These are phyloP conservation scores for Sugiyamaella castrensis DNA, from an alignment of 1,139 yeast genomes.

Conservation along the genomic window DNA sequence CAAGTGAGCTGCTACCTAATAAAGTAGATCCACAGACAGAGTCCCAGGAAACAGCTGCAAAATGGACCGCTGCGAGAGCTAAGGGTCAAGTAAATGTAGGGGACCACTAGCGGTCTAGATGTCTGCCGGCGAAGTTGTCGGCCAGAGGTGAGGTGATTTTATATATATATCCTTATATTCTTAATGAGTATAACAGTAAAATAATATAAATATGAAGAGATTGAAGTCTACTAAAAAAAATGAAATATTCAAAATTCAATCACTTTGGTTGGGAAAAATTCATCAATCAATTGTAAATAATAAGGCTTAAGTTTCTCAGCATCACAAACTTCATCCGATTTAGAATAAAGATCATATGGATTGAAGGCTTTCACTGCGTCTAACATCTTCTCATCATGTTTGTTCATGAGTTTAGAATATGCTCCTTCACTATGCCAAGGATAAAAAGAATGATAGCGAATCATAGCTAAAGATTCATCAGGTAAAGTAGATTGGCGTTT, in stretches of 20 bases:
- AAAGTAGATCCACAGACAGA: too few species aligned
- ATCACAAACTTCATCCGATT: slow-evolving; percentile 50
- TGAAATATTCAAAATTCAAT: slow-evolving; percentile 47
- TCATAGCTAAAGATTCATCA: slow-evolving; percentile 68
- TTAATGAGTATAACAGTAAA: too few species aligned
- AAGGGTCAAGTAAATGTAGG: too few species aligned
- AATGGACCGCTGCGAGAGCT: too few species aligned
- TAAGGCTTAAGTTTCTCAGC: slow-evolving; percentile 52
- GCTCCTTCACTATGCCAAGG: slow-evolving; percentile 77
- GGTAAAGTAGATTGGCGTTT: slow-evolving; percentile 62
- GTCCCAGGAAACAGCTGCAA: too few species aligned
- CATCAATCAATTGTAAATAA: slow-evolving; percentile 61
- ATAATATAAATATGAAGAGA: too few species aligned
- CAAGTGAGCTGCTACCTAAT: too few species aligned
- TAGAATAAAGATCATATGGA: slow-evolving; percentile 66
- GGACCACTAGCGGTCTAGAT: too few species aligned
- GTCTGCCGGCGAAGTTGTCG: too few species aligned
- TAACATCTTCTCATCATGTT: slow-evolving; percentile 59
- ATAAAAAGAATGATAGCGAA: slow-evolving; percentile 69
- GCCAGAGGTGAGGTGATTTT: too few species aligned
- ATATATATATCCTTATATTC: too few species aligned
- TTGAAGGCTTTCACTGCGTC: slow-evolving; percentile 65
- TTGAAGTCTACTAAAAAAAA: too few species aligned
- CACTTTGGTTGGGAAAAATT: slow-evolving; percentile 56
- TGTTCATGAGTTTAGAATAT: slow-evolving; percentile 62